These are phyloP conservation scores for Aaosphaeria pasadenensis DNA, from an alignment of 2,329 filamentous ascomycete species.

Conservation along the genomic window DNA sequence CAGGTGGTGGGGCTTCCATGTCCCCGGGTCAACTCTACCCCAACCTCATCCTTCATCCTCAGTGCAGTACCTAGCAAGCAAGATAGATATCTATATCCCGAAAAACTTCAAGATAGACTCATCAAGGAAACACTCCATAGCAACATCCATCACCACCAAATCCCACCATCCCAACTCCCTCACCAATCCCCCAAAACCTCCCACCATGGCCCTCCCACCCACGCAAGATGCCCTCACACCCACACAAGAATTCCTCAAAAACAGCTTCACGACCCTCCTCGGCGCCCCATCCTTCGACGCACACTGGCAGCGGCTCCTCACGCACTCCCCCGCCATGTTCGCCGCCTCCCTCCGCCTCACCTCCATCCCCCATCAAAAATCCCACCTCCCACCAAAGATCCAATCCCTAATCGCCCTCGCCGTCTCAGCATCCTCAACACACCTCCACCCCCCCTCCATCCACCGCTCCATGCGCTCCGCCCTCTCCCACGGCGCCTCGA, in stretches of 20 bases:
- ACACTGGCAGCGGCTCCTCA: constrained; percentile 25
- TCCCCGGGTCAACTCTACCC: no score
- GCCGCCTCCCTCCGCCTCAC: constrained; percentile 22
- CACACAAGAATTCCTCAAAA: constrained; percentile 18
- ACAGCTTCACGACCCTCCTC: constrained; percentile 19
- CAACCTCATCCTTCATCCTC: no score
- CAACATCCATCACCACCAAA: no score
- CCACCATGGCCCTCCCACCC: neutral
- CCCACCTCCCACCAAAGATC: constrained; percentile 39
- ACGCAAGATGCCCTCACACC: neutral
- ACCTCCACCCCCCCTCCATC: constrained; percentile 45
- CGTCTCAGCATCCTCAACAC: constrained; percentile 44
- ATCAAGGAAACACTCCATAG: no score
- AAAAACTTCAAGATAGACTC: no score
- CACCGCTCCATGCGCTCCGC: constrained; percentile 41
- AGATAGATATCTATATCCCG: no score
- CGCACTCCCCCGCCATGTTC: constrained; percentile 28
- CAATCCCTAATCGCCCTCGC: constrained; percentile 45
- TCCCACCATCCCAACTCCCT: no score
- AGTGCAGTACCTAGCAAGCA: no score
- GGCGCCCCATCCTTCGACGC: constrained; percentile 20
- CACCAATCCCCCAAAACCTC: neutral
- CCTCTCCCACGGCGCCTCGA: constrained; percentile 38
- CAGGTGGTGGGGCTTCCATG: no score
- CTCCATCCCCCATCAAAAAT: constrained; percentile 24